A percentile compares a stretch with the other conserved stretches of the same genome.
These are phyloP conservation scores for Colletotrichum tropicicola DNA, from an alignment of 2,329 filamentous ascomycete genomes.

Conservation along the genomic window DNA sequence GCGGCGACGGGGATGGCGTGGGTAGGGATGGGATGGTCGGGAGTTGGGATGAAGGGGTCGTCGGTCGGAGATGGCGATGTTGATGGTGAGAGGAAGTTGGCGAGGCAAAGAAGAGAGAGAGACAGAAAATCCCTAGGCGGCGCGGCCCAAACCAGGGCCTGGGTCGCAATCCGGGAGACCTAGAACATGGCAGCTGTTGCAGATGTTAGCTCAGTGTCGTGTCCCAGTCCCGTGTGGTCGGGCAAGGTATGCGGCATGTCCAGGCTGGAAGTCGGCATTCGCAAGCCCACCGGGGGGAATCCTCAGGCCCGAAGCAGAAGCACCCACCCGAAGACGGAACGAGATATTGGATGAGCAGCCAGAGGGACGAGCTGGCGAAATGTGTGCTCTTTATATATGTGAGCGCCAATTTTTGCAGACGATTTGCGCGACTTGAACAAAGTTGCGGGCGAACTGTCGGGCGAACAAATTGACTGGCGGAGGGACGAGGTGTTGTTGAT, in stretches of 20 bases:
- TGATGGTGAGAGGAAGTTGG: conserved; percentile 4
- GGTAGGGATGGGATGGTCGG: conserved; percentile 10
- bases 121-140: conserved; percentile 31
- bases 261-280: conserved; percentile 24
- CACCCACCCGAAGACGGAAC: conserved; percentile 17
- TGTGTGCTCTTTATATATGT: conserved; percentile 4
- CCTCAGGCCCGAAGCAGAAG: conserved; percentile 10
- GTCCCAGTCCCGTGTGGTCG: background rate
- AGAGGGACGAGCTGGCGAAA: background rate
- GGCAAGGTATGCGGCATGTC: conserved; percentile 6
- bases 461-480: conserved; percentile 18
- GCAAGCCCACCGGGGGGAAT: conserved; percentile 21
- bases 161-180: conserved; percentile 43
- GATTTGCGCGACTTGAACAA: background rate
- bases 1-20: conserved; percentile 24
- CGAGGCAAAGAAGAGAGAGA: background rate
- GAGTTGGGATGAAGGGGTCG: conserved; percentile 28
- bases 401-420: background rate
- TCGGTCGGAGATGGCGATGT: conserved; percentile 28
- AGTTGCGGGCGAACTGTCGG: conserved; percentile 10
- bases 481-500: conserved; percentile 28
- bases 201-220: conserved; percentile 21
- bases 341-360: background rate
- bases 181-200: conserved; percentile 43
- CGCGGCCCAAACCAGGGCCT: conserved; percentile 42